phyloP scores from a whole-genome alignment of 164 flowering plant genomes.

The Paratinospora sagittata region DNA sequence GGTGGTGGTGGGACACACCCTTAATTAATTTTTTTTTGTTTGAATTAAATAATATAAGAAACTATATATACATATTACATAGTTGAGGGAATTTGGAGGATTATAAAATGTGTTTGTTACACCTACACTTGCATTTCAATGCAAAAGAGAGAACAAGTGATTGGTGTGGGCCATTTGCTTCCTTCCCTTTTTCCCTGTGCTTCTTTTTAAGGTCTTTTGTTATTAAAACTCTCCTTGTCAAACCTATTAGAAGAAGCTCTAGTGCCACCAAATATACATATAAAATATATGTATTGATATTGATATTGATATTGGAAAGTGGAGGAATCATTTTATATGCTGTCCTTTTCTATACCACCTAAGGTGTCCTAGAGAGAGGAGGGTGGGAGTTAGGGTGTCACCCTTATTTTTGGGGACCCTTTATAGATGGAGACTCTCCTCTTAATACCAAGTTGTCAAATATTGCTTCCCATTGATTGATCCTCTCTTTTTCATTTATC shows the following conservation, averaged over 20 bases:
- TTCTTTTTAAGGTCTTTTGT: not conserved
- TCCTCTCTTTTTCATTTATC: not conserved
- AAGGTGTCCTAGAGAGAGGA: not conserved
- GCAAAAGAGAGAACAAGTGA: not conserved
- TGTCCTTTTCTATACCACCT: not conserved
- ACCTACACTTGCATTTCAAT: not conserved
- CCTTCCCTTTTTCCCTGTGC: not conserved
- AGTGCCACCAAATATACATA: slow-evolving; percentile 4
- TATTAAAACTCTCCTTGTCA: not conserved
- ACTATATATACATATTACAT: not conserved
- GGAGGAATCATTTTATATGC: slow-evolving; percentile 1
- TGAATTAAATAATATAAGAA: not conserved
- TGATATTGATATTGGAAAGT: not conserved
- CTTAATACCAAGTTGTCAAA: not conserved
- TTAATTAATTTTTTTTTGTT: too few species aligned
- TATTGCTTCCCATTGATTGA: not conserved
- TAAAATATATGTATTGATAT: not conserved
- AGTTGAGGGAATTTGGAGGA: not conserved
- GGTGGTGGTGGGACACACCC: slow-evolving; percentile 2
- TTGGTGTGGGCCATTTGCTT: slow-evolving; percentile 3
- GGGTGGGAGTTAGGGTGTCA: slow-evolving; percentile 1
- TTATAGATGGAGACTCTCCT: not conserved
- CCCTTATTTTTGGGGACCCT: not conserved
- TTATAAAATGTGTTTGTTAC: slow-evolving; percentile 5
- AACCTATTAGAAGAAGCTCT: slow-evolving; percentile 3